These are phyloP conservation scores for Cadophora malorum DNA, from an alignment of 2,329 filamentous ascomycete genomes.

Conservation along the genomic window DNA sequence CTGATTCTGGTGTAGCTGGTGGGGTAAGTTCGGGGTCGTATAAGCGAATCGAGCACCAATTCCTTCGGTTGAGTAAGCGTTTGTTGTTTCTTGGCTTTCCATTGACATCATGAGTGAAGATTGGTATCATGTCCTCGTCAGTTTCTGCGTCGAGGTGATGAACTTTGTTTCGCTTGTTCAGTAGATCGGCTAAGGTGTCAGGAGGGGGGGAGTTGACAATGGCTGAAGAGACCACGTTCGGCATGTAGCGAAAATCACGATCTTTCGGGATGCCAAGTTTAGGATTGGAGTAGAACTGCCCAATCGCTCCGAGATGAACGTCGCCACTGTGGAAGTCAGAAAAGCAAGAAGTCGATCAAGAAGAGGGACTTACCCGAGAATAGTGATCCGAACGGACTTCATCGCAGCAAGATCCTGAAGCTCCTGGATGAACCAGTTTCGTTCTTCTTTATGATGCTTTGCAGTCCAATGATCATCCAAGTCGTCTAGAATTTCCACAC, in stretches of 20 bases:
- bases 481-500: slow-evolving; percentile 89
- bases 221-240: slow-evolving; percentile 90
- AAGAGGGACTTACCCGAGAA: slow-evolving; percentile 66
- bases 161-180: slow-evolving; percentile 91
- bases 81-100: slow-evolving; percentile 92
- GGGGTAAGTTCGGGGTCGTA: slow-evolving; percentile 83
- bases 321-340: slow-evolving; percentile 70
- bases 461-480: slow-evolving; percentile 98
- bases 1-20: slow-evolving; percentile 65
- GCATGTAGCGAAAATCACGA: slow-evolving; percentile 94
- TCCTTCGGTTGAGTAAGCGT: slow-evolving; percentile 83
- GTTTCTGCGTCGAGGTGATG: slow-evolving; percentile 78
- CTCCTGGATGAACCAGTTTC: slow-evolving; percentile 85
- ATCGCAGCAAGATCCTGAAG: slow-evolving; percentile 92
- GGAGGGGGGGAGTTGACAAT: slow-evolving; percentile 93
- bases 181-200: slow-evolving; percentile 84
- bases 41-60: slow-evolving; percentile 92
- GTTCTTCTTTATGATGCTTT: slow-evolving; percentile 90
- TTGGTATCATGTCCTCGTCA: slow-evolving; percentile 93
- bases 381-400: slow-evolving; percentile 89
- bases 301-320: slow-evolving; percentile 89
- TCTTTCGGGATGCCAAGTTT: slow-evolving; percentile 83
- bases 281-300: slow-evolving; percentile 93
- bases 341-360: background rate
- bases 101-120: slow-evolving; percentile 89